A percentile compares a stretch with the other conserved stretches of the same genome.
Evolutionary conservation across 208 protist genomes (phyloP).

Genomic region (Trypanosoma scelopori): DNA sequence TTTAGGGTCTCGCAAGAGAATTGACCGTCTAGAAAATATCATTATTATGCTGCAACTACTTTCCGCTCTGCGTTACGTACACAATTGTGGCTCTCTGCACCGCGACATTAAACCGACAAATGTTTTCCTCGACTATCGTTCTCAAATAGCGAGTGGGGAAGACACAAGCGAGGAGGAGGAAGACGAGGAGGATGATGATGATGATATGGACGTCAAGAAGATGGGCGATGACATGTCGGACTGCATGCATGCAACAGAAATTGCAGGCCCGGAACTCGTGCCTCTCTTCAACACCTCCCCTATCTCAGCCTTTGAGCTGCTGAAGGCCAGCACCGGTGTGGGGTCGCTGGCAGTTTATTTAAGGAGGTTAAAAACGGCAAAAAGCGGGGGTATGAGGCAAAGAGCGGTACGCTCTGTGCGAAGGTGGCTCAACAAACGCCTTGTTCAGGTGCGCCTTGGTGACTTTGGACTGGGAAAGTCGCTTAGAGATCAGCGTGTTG

Average conservation of each 20-base stretch:
- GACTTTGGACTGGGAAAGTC: conserved; percentile 83
- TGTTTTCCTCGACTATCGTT: conserved; percentile 81
- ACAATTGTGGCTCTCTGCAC: conserved; percentile 64
- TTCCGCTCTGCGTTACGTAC: conserved; percentile 65
- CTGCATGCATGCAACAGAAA: neutral
- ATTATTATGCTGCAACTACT: conserved; percentile 73
- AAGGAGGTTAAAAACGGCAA: neutral
- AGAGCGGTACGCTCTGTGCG: conserved; percentile 5
- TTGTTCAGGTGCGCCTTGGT: conserved; percentile 73
- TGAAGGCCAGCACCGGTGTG: neutral
- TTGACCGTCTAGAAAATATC: conserved; percentile 78
- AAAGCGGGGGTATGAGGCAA: neutral
- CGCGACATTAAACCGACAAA: conserved; percentile 89
- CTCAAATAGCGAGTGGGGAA: conserved; percentile 34
- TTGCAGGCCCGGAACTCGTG: neutral
- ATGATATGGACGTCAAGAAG: conserved; percentile 7
- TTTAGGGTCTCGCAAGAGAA: conserved; percentile 38
- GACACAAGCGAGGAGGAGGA: conserved; percentile 21
- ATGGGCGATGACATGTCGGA: neutral
- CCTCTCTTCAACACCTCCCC: neutral
- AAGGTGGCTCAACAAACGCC: conserved; percentile 45
- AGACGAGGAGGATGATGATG: conserved; percentile 27
- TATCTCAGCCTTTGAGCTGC: conserved; percentile 23
- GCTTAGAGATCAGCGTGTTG: conserved; percentile 32
- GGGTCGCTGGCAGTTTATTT: conserved; percentile 11